phyloP scores from a whole-genome alignment of 2,329 filamentous ascomycete species.

The Beauveria caledonica region DNA sequence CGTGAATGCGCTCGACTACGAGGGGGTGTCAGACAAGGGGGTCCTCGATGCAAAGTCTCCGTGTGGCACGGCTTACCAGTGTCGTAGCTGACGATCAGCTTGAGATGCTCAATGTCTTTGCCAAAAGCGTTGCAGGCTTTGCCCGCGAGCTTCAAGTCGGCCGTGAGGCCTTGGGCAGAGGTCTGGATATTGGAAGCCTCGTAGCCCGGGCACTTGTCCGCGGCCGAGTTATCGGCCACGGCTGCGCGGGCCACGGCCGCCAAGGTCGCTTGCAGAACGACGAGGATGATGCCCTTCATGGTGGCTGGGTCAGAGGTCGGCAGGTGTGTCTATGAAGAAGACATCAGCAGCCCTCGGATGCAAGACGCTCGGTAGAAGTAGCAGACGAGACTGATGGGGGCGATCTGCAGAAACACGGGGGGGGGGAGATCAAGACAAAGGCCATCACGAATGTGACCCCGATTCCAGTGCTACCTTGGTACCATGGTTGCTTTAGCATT shows the following conservation, averaged over 20 bases:
- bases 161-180: constrained; percentile 41
- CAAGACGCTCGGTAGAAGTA: background rate
- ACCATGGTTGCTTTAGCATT: background rate
- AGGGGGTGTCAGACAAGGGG: background rate
- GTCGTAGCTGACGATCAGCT: constrained; percentile 59
- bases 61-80: constrained; percentile 47
- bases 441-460: background rate
- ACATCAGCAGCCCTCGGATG: too few relatives aligned
- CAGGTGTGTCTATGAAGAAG: background rate
- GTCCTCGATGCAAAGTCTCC: background rate
- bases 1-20: constrained; percentile 58
- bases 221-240: background rate
- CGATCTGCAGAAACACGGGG: too few relatives aligned
- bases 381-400: background rate
- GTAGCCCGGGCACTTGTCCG: constrained; percentile 52
- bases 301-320: background rate
- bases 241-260: background rate
- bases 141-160: constrained; percentile 19
- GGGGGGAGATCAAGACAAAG: too few relatives aligned
- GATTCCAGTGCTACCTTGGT: background rate
- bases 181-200: constrained; percentile 47
- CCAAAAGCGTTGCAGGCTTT: constrained; percentile 19
- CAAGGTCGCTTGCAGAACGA: background rate
- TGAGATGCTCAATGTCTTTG: constrained; percentile 17
- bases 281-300: background rate